Evolutionary conservation across 1,284 basidiomycete species (phyloP), one percentile per base, ranked within the genome.

Genomic region (Chalciporus sp.): DNA sequence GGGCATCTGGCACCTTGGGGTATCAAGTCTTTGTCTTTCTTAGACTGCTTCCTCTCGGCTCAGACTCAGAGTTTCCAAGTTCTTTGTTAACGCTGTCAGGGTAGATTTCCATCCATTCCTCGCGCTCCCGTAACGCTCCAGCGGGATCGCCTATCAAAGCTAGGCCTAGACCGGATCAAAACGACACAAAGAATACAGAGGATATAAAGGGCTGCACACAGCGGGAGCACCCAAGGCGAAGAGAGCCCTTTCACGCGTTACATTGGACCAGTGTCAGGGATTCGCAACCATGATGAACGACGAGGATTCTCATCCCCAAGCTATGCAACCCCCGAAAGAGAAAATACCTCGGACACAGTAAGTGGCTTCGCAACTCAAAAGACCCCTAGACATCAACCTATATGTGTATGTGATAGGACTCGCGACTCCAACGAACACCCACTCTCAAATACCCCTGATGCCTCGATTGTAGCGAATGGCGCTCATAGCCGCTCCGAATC

Each of bases 401-500:
- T 14, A 23, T 16, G 33, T 47, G 42, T 23, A 16, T 40, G 33
- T 23, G 19, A 44, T 45, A 67, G 60, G 45, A 41, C 39, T 44
- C 26, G 12, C 39, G 29, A 45, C 40, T 39, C 16, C 16, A 52
- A 31, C 37, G 51, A 53, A 8, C 41, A 46, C 23, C 53, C 42
- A 6, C 23, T 14, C 2, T 44, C 48, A 66, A 76, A 55, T 73
- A 79, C 47, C 66, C 82, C 26, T 51, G 79, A 7, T 54, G 58
- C 50, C 0, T 52, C 59, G 6, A 47, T 46, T 2, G 42, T 39
- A 26, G 33, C 16, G 28, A 49, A 75, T 12, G 79, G 78, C 63
- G 72, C 73, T 9, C 79, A 75, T 59, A 67, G 81, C 37, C n/a
- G 9, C 49, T 82, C 52, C 56, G 67, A 7, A 70, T 72, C 33